Conservation (phyloP, 2,329 filamentous ascomycete species). For the Polychaeton citri region DNA sequence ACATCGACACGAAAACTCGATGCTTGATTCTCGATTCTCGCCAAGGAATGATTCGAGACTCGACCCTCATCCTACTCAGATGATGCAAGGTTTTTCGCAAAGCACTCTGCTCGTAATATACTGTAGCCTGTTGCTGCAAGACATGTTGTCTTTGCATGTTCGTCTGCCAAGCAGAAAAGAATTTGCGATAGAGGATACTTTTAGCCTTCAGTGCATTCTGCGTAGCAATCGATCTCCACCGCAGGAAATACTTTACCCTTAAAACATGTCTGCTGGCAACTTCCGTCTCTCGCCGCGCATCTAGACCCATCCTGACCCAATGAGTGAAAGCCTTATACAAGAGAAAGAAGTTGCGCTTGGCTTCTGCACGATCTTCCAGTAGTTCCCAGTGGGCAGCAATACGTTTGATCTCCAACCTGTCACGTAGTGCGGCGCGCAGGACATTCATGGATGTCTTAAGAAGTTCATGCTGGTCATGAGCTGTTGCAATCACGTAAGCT, state of each 20-base stretch:
- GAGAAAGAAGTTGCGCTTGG: constrained; percentile 53
- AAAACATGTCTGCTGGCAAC: constrained; percentile 59
- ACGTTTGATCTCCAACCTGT: constrained; percentile 15
- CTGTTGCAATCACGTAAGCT: constrained; percentile 28
- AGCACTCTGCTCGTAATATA: constrained; percentile 14
- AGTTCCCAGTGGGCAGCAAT: constrained; percentile 36
- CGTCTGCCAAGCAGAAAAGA: constrained; percentile 40
- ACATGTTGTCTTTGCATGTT: constrained; percentile 8
- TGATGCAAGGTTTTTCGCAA: constrained; percentile 12
- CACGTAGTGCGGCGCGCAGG: background rate
- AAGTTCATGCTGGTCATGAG: constrained; percentile 38
- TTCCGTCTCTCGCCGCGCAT: constrained; percentile 52
- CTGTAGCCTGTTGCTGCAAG: constrained; percentile 11
- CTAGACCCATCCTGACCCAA: constrained; percentile 53
- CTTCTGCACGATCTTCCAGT: constrained; percentile 46
- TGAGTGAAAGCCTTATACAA: constrained; percentile 51
- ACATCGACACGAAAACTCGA: constrained; percentile 3
- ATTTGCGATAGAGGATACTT: constrained; percentile 40
- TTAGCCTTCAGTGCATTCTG: constrained; percentile 44
- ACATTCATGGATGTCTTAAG: constrained; percentile 21
- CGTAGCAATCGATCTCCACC: constrained; percentile 53
- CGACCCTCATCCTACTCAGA: constrained; percentile 12
- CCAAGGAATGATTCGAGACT: constrained; percentile 18
- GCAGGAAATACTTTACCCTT: constrained; percentile 53
- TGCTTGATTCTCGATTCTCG: constrained; percentile 16